Percentiles rank a stretch among this genome's conserved stretches.
Conservation (phyloP, 1,139 yeast genomes). For the Debaryomycetaceae sp. region DNA sequence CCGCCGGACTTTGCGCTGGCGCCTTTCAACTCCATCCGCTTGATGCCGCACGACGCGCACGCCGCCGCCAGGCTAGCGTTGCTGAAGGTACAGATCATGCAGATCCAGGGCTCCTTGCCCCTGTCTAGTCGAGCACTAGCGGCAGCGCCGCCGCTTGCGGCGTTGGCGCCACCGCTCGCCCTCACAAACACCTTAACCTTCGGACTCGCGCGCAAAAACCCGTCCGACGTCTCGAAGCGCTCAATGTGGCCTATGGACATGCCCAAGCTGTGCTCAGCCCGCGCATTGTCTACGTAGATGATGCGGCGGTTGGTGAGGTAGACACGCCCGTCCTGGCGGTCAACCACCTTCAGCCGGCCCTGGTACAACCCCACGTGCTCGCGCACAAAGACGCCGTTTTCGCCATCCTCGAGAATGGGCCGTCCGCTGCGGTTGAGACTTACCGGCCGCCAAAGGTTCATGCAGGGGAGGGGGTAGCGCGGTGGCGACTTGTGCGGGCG, state of each 20-base stretch:
- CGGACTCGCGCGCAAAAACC: conserved; percentile 77
- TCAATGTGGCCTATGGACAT: conserved; percentile 46
- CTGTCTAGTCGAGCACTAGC: neutral
- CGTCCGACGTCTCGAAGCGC: conserved; percentile 44
- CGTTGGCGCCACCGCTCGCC: conserved; percentile 1
- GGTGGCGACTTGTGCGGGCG: too few relatives aligned
- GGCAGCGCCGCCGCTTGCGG: conserved; percentile 1
- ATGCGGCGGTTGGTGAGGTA: conserved; percentile 73
- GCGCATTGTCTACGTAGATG: conserved; percentile 61
- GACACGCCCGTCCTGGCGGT: conserved; percentile 70
- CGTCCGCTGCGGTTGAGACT: conserved; percentile 42
- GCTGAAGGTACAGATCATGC: conserved; percentile 76
- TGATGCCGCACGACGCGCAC: conserved; percentile 79
- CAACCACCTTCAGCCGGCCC: conserved; percentile 58
- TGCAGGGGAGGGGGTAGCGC: conserved; percentile 1
- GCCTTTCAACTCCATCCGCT: conserved; percentile 6
- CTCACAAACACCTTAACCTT: conserved; percentile 48
- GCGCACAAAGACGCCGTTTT: conserved; percentile 42
- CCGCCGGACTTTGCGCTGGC: conserved; percentile 1
- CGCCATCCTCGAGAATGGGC: conserved; percentile 39
- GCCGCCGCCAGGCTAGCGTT: conserved; percentile 44
- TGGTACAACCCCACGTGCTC: conserved; percentile 67
- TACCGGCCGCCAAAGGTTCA: conserved; percentile 34
- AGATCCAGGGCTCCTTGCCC: conserved; percentile 49
- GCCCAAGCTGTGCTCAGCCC: conserved; percentile 43